Evolutionary conservation across 306 rosid species (phyloP).

Genomic region (Alnus rubra): DNA sequence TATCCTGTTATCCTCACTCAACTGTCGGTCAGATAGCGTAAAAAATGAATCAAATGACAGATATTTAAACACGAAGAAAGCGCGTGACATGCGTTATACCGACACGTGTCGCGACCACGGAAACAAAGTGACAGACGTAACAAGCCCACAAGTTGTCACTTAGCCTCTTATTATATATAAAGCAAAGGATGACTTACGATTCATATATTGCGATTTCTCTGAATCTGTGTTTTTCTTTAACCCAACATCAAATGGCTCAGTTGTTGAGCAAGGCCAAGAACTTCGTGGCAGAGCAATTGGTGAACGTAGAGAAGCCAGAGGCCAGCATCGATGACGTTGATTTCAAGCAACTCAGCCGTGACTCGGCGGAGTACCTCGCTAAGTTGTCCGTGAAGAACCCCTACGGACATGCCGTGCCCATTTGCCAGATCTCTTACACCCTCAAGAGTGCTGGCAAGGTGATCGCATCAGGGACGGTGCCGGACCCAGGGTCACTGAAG

Average conservation of each 20-base stretch:
- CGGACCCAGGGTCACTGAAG: conserved; percentile 54
- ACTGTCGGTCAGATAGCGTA: too few species aligned
- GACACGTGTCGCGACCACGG: too few species aligned
- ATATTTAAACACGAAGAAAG: too few species aligned
- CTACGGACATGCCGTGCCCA: conserved; percentile 54
- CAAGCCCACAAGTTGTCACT: too few species aligned
- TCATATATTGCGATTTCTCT: too few species aligned
- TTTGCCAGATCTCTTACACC: conserved; percentile 63
- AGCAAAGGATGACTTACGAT: too few species aligned
- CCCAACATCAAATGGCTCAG: conserved; percentile 43
- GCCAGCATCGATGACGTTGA: conserved; percentile 65
- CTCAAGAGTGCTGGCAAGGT: conserved; percentile 66
- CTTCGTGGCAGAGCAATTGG: conserved; percentile 50
- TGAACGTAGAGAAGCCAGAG: conserved; percentile 59
- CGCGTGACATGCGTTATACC: too few species aligned
- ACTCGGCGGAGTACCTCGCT: conserved; percentile 58
- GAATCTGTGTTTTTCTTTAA: too few species aligned
- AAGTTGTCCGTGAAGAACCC: conserved; percentile 62
- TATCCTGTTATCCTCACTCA: too few species aligned
- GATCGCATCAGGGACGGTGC: conserved; percentile 46
- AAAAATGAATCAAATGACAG: too few species aligned
- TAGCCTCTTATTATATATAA: too few species aligned
- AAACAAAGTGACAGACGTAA: too few species aligned
- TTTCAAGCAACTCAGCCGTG: conserved; percentile 49
- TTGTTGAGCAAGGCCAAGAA: conserved; percentile 60